Evolutionary conservation across 2,329 filamentous ascomycete genomes (phyloP).

Genomic region (Cladophialophora chaetospira): DNA sequence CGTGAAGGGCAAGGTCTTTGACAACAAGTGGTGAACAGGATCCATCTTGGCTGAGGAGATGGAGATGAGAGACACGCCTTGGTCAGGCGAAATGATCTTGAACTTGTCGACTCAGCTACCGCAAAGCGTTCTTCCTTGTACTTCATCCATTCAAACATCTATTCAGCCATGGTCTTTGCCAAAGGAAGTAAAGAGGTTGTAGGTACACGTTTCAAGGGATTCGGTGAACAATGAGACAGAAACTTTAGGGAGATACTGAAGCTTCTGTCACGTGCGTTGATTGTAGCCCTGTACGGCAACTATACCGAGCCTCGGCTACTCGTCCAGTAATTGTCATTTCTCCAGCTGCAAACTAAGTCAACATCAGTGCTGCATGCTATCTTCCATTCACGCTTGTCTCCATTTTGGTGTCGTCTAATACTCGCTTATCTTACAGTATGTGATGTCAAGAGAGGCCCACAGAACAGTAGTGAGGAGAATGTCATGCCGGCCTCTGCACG

Average conservation of each 20-base stretch:
- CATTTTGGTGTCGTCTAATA: background rate
- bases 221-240: background rate
- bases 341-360: background rate
- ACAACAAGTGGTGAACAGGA: slow-evolving; percentile 48
- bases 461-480: background rate
- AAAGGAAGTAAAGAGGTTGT: too few relatives aligned
- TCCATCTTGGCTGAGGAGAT: background rate
- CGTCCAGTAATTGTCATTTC: background rate
- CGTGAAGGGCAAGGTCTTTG: slow-evolving; percentile 51
- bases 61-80: background rate
- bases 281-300: background rate
- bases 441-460: slow-evolving; percentile 7
- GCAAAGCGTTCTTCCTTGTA: slow-evolving; percentile 5
- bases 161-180: too few relatives aligned
- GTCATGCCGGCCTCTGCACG: slow-evolving; percentile 16
- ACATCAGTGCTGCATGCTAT: background rate
- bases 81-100: background rate
- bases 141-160: background rate
- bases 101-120: background rate
- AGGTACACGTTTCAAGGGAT: too few relatives aligned
- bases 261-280: background rate
- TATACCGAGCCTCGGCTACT: background rate
- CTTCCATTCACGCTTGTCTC: slow-evolving; percentile 1
- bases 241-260: background rate
- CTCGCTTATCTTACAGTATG: slow-evolving; percentile 1